Conservation (phyloP, 129 eudicot genomes). For the Arctium lappa region DNA sequence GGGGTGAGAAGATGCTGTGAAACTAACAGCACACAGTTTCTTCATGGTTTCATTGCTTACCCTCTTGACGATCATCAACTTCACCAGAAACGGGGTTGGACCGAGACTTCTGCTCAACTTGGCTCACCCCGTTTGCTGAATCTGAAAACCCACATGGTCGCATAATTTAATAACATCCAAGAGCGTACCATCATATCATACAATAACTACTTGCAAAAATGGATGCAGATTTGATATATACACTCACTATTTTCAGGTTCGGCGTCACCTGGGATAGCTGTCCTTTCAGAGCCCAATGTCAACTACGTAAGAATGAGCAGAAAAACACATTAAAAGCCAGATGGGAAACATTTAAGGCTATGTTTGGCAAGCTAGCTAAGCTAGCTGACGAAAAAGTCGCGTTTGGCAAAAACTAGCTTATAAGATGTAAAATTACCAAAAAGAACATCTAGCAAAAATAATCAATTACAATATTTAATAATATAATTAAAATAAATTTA, state of each 20-base stretch:
- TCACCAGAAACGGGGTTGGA: slow-evolving; percentile 35
- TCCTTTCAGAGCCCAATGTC: slow-evolving; percentile 24
- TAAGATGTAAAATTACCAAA: too few species aligned
- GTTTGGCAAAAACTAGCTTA: too few species aligned
- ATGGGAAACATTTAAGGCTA: background rate
- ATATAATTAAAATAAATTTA: too few species aligned
- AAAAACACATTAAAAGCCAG: background rate
- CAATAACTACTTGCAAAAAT: background rate
- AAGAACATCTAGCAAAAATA: too few species aligned
- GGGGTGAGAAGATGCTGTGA: slow-evolving; percentile 51
- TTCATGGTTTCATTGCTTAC: slow-evolving; percentile 74
- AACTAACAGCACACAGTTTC: slow-evolving; percentile 51
- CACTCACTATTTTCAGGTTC: slow-evolving; percentile 27
- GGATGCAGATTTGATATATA: background rate
- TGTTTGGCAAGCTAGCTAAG: too few species aligned
- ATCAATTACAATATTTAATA: too few species aligned
- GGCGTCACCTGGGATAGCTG: slow-evolving; percentile 9
- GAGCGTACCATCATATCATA: background rate
- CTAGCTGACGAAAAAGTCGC: too few species aligned
- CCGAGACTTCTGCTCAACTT: slow-evolving; percentile 43
- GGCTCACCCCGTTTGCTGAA: slow-evolving; percentile 32
- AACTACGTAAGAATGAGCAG: slow-evolving; percentile 25
- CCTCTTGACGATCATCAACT: slow-evolving; percentile 50
- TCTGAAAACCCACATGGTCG: slow-evolving; percentile 26
- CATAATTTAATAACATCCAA: background rate